Evolutionary conservation across 2,329 filamentous ascomycete species (phyloP), one percentile per base, ranked within the genome.

Genomic region (Colletotrichum euphorbiae): DNA sequence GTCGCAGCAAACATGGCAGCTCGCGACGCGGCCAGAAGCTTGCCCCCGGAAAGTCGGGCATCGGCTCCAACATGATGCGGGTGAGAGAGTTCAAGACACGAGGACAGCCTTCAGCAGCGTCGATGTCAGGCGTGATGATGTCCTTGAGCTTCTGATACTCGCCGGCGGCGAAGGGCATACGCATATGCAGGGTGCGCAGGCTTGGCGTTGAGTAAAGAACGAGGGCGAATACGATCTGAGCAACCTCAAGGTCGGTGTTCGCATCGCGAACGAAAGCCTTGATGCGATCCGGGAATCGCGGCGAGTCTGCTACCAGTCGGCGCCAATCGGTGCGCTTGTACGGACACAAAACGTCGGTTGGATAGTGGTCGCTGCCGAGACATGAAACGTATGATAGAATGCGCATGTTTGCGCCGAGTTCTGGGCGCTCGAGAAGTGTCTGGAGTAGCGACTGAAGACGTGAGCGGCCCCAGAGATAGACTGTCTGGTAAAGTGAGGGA

Each of bases 241-340:
- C 67, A 36, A 69, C 59, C 17, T 69, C 67, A 4, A 67, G 62
- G 31, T 69, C 56, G 2, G 24, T 46, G 28, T 56, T 67, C 12
- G 67, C 67, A 19, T 69, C 67, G 12, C 63, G 55, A 4, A 69
- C 58, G n/a, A 62, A 42, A 0, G 31, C 13, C 50, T 69, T 67
- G 50, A 69, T 67, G 33, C 67, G 67, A 17, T 62, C 62, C 4
- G 62, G 67, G 6, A 67, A 43, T 3, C 50, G 43, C 7, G 62
- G 19, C 11, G 63, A 69, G n/a, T 64, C 63, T 12, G 59, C 56
- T 1, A 69, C 67, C 11, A 69, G 43, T 17, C 57, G 43, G 13
- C 67, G 67, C 67, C 67, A 69, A 21, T 69, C 38, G 62, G 62
- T 69, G 19, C 67, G 67, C 36, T 69, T 69, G 33, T 67, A 69